phyloP scores from a whole-genome alignment of 2,329 filamentous ascomycete genomes.

The Sordariomycetes sp. region DNA sequence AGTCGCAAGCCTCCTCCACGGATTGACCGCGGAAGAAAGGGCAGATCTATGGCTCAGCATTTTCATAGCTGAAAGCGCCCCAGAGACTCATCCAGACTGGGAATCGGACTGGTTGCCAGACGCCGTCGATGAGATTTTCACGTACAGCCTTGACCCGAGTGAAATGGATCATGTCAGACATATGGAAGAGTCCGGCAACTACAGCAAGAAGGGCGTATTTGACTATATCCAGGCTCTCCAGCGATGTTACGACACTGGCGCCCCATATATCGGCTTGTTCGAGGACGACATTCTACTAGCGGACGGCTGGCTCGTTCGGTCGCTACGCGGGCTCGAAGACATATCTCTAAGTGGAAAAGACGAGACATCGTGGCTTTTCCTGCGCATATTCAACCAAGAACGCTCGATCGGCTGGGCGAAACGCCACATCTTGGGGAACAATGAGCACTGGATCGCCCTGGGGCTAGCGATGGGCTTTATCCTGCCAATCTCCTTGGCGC shows the following conservation, averaged over 20 bases:
- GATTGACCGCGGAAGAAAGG: slow-evolving; percentile 2
- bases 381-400: slow-evolving; percentile 47
- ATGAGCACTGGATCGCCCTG: background rate
- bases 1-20: slow-evolving; percentile 3
- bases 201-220: slow-evolving; percentile 2
- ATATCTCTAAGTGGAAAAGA: too few relatives aligned
- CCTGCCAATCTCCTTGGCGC: background rate
- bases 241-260: slow-evolving; percentile 14
- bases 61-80: slow-evolving; percentile 4
- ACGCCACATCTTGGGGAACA: background rate
- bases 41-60: slow-evolving; percentile 1
- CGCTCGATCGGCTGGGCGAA: slow-evolving; percentile 3
- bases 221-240: slow-evolving; percentile 5
- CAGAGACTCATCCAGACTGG: slow-evolving; percentile 2
- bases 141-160: background rate
- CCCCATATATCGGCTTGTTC: slow-evolving; percentile 56
- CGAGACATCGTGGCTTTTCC: slow-evolving; percentile 68
- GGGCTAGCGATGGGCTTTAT: background rate
- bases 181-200: slow-evolving; percentile 1
- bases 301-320: slow-evolving; percentile 76
- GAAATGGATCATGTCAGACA: slow-evolving; percentile 1
- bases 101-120: slow-evolving; percentile 3
- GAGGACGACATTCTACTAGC: slow-evolving; percentile 71
- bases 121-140: background rate
- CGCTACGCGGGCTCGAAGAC: slow-evolving; percentile 59